Evolutionary conservation across 2,329 filamentous ascomycete species (phyloP).

Genomic region (Aspergillus pseudonomiae): DNA sequence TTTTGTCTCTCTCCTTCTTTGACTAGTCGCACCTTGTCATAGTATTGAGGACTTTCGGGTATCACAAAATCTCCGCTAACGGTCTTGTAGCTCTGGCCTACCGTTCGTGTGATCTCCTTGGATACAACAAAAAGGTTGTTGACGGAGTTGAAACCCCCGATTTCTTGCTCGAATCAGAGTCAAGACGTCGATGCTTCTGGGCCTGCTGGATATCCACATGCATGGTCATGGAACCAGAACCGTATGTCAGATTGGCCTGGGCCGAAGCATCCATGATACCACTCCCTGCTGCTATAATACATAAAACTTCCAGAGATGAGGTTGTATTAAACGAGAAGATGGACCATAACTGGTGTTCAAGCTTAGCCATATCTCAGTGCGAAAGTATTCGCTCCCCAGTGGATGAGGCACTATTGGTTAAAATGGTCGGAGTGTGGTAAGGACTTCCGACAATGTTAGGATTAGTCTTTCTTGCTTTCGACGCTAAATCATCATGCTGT

Average conservation of each 20-base stretch:
- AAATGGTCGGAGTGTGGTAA: slow-evolving; percentile 9
- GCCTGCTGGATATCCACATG: slow-evolving; percentile 7
- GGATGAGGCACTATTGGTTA: not conserved
- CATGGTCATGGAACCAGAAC: slow-evolving; percentile 4
- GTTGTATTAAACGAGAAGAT: not conserved
- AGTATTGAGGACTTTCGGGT: not conserved
- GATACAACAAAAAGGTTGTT: slow-evolving; percentile 6
- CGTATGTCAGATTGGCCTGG: not conserved
- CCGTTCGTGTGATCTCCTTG: slow-evolving; percentile 3
- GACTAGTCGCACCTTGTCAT: not conserved
- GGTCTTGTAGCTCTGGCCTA: not conserved
- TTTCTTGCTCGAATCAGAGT: slow-evolving; percentile 1
- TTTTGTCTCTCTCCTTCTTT: not conserved
- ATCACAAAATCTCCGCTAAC: not conserved
- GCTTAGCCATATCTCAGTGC: not conserved
- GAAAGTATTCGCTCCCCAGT: not conserved
- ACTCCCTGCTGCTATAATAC: not conserved
- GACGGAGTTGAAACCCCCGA: not conserved
- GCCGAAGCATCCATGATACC: slow-evolving; percentile 2
- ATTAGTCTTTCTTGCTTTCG: not conserved
- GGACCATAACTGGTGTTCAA: not conserved
- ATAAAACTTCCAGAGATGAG: not conserved
- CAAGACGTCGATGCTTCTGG: not conserved
- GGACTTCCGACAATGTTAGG: not conserved
- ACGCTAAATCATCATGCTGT: not conserved